Evolutionary conservation across 495 filamentous ascomycete genomes (phyloP), one percentile per base, ranked within the genome.

Genomic region (Neurospora sp.): DNA sequence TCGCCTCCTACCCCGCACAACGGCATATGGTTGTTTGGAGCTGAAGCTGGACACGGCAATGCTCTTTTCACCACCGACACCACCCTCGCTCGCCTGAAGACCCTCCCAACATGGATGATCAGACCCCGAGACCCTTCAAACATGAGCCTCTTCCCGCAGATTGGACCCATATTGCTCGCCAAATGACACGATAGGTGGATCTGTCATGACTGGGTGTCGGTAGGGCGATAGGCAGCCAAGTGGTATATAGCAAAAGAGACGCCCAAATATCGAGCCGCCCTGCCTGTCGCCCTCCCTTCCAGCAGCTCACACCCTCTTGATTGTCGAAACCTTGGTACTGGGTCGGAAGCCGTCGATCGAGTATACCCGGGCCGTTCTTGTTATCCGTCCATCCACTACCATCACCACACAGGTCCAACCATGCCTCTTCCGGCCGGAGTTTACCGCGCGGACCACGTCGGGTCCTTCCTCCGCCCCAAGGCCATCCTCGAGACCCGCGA

Each of bases 371-470:
- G 45, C 45, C 45, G 45, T 54, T 54, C 45, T 38, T 38, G 1
- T 11, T 38, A 2, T 38, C 37, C 37, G 37, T 10, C 37, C 37
- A 38, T 38, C 37, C 37, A 38, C 13, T 13, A 40, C 11, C 39
- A 34, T 40, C 31, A 59, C 48, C 69, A 13, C 59, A 59, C 39
- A 69, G 19, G 69, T 21, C 24, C 43, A 73, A 62, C 34, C n/a
- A 86, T 86, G 84, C 78, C 81, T 76, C 83, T 86, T 59, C 84
- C 84, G 21, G 79, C 78, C 39, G 84, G 84, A 72, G 82, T 86
- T 75, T 85, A 84, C 75, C 83, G 83, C 74, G 82, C 84, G 77
- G 84, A 86, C 80, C 84, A 86, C 75, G 84, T 86, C 77, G 83
- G 84, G 73, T 84, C 83, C 39, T 81, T 86, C 70, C 77, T 86